Percentiles rank a stretch among this genome's conserved stretches.
phyloP scores from a whole-genome alignment of 2,329 filamentous ascomycete genomes.

The Anisogramma anomala region DNA sequence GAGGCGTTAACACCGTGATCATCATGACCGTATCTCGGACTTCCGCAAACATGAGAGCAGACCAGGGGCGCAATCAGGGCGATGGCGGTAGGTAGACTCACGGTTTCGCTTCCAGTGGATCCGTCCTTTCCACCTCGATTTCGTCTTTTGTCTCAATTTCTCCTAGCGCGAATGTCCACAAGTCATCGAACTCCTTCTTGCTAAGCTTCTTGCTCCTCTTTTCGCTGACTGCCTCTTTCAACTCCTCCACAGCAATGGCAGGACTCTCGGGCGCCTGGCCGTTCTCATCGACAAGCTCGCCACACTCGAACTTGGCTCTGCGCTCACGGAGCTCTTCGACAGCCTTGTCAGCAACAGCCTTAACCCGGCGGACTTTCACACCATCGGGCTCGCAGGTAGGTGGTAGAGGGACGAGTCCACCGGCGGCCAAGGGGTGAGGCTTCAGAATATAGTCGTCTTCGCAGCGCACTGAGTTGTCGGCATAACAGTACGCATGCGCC shows the following conservation, averaged over 20 bases:
- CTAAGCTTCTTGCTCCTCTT: constrained; percentile 75
- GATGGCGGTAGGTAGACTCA: constrained; percentile 34
- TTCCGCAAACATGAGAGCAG: constrained; percentile 14
- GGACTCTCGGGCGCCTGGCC: constrained; percentile 49
- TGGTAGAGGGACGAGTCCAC: constrained; percentile 70
- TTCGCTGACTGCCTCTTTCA: constrained; percentile 65
- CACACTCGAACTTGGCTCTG: constrained; percentile 83
- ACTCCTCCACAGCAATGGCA: constrained; percentile 52
- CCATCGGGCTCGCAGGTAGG: constrained; percentile 93
- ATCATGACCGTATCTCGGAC: constrained; percentile 19
- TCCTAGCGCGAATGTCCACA: constrained; percentile 64
- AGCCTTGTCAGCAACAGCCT: constrained; percentile 76
- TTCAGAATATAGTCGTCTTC: constrained; percentile 79
- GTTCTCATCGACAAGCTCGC: constrained; percentile 52
- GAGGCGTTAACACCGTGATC: constrained; percentile 25
- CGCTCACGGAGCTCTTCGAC: constrained; percentile 77
- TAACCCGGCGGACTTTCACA: constrained; percentile 77
- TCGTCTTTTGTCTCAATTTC: constrained; percentile 56
- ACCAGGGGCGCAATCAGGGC: constrained; percentile 5
- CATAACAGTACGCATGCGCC: constrained; percentile 77
- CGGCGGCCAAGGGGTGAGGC: constrained; percentile 70
- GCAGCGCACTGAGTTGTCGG: constrained; percentile 65
- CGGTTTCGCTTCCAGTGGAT: constrained; percentile 28
- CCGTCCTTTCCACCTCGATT: constrained; percentile 32
- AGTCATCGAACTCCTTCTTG: constrained; percentile 80